Evolutionary conservation across 495 filamentous ascomycete species (phyloP).

Genomic region (Talaromyces stipitatus): DNA sequence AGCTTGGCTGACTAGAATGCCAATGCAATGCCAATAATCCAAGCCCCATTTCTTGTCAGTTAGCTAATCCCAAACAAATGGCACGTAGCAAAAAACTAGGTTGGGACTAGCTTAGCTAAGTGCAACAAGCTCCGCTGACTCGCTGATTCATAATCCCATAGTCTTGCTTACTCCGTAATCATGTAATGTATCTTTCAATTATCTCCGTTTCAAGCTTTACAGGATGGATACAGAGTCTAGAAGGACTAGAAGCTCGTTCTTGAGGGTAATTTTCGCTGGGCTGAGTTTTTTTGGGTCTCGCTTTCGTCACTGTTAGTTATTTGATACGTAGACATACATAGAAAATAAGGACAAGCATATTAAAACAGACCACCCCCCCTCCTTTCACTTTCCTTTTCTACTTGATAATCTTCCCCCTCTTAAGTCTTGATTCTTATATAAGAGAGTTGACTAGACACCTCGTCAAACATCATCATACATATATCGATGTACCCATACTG

Average conservation of each 20-base stretch:
- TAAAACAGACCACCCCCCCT: constrained; percentile 3
- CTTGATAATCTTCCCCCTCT: background rate
- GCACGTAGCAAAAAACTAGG: background rate
- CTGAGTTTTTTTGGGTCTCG: background rate
- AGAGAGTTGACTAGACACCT: background rate
- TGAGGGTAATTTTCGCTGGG: no score
- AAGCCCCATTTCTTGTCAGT: background rate
- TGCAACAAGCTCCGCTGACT: background rate
- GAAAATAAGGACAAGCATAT: background rate
- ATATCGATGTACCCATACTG: background rate
- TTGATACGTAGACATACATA: background rate
- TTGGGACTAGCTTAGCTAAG: background rate
- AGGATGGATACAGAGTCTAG: background rate
- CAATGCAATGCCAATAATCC: background rate
- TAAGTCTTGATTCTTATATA: background rate
- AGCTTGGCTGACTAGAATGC: background rate
- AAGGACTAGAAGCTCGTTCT: background rate
- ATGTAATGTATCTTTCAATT: background rate
- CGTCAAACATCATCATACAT: background rate
- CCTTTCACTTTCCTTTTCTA: background rate
- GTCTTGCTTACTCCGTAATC: background rate
- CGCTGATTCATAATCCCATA: background rate
- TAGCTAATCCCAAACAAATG: background rate
- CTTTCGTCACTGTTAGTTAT: constrained; percentile 6
- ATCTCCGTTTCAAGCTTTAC: background rate